A percentile compares a stretch with the other conserved stretches of the same genome.
phyloP scores from a whole-genome alignment of 2,329 filamentous ascomycete species.

The Rugonectria rugulosa region DNA sequence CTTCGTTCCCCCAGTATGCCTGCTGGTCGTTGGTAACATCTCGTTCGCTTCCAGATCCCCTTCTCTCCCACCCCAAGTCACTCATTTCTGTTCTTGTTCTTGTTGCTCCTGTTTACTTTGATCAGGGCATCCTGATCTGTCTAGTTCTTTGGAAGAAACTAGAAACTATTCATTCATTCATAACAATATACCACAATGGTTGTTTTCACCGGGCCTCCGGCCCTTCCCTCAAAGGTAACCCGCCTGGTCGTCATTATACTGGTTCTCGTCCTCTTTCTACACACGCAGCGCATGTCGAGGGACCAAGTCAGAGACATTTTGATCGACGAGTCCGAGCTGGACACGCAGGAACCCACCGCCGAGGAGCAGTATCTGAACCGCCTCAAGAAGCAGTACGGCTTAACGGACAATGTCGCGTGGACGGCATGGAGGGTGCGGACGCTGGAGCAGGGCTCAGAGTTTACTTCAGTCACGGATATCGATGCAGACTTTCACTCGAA shows the following conservation, averaged over 20 bases:
- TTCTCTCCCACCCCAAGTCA: constrained; percentile 36
- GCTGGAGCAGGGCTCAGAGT: constrained; percentile 38
- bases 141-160: too few species aligned
- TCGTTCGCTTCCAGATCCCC: constrained; percentile 12
- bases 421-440: constrained; percentile 44
- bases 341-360: constrained; percentile 30
- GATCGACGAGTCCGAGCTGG: constrained; percentile 21
- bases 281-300: constrained; percentile 27
- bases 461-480: constrained; percentile 40
- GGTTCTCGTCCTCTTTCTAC: constrained; percentile 40
- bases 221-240: constrained; percentile 32
- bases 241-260: constrained; percentile 32
- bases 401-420: constrained; percentile 45
- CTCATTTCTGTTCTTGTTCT: constrained; percentile 22
- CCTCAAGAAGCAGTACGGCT: constrained; percentile 36
- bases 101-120: not conserved
- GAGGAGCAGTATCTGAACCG: constrained; percentile 45
- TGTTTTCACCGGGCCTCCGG: constrained; percentile 34
- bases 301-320: constrained; percentile 8
- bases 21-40: constrained; percentile 32
- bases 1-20: constrained; percentile 23
- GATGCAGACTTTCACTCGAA: constrained; percentile 43
- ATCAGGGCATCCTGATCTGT: constrained; percentile 11
- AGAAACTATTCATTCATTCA: constrained; percentile 5
- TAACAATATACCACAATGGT: constrained; percentile 33